Base-by-base conservation (phyloP, 2,329 filamentous ascomycete species). In the Phyllosticta capitalensis region DNA sequence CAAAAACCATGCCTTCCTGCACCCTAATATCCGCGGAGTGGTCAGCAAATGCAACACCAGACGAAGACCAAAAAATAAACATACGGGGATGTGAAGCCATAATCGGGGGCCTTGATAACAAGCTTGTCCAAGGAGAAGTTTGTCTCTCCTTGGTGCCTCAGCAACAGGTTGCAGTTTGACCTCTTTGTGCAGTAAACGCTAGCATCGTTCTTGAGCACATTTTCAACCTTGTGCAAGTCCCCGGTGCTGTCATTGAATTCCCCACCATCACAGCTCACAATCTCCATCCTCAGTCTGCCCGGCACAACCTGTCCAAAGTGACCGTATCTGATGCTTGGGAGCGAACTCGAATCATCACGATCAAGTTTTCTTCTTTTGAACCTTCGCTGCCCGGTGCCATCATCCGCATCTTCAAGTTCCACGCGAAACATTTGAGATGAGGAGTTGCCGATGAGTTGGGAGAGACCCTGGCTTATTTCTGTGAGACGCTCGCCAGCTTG, bases 151-250 rank as follows among this genome's bases (percentile, higher is more conserved):
- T 88, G 85, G 70, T 97, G 92, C 61, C 84, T 83, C 60, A 97
- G 74, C 12, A 97, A 79, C 65, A 97, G 84, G 68, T 96, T 96
- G 76, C 91, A 96, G 61, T 85, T 83, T 62, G 88, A 88, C n/a
- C 84, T 86, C 70, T 92, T 89, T 45, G 91, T 95, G 74, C 91
- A 95, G 70, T 96, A 97, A 2, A 96, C 90, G 10, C 87, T 89
- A 61, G 80, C 79, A 72, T 97, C 90, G 70, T 92, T 86, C 65
- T 83, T 85, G 63, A 97, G 79, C 26, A 96, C 86, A 70, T 96
- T 96, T 65, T 92, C 89, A 12, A 72, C 66, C 19, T 65, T 64
- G 63, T 73, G 71, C 28, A 73, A 74, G 38, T 76, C 76, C 10
- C 78, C 75, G 58, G 78, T 69, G 19, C 72, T 75, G 65, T 86